phyloP scores from a whole-genome alignment of 2,329 filamentous ascomycete species.

The Pochonia chlamydosporia region DNA sequence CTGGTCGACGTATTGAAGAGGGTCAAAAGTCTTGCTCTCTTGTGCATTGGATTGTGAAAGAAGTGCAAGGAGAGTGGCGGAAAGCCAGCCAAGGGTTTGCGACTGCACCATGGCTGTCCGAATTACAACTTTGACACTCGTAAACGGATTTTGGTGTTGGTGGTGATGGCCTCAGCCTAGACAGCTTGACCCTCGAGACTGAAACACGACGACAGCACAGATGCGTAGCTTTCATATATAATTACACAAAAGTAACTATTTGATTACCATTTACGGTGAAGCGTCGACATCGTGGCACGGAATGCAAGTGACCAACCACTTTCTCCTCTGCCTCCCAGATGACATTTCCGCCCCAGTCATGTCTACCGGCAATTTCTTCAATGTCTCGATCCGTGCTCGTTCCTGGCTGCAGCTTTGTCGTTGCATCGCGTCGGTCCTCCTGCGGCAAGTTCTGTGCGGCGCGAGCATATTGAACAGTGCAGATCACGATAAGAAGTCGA shows the following conservation, averaged over 20 bases:
- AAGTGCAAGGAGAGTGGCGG: background rate
- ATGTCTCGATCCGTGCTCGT: background rate
- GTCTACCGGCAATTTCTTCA: background rate
- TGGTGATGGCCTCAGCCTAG: background rate
- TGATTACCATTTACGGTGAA: too few species aligned
- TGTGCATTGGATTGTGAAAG: background rate
- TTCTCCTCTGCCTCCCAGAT: background rate
- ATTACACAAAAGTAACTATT: too few species aligned
- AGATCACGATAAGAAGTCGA: background rate
- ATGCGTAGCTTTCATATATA: background rate
- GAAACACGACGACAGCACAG: background rate
- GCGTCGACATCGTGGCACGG: background rate
- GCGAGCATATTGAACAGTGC: background rate
- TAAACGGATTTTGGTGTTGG: too few species aligned
- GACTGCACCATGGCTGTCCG: background rate
- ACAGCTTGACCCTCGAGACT: background rate
- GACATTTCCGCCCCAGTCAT: background rate
- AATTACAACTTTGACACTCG: too few species aligned
- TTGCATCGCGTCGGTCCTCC: background rate
- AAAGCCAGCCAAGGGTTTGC: background rate
- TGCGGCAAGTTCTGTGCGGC: background rate
- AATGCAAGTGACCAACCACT: background rate
- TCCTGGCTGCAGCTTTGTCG: background rate
- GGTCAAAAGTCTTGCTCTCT: conserved; percentile 9
- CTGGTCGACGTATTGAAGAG: conserved; percentile 26